Conservation (phyloP, 176 grass and related monocot species). For the Rhynchospora pubera region DNA sequence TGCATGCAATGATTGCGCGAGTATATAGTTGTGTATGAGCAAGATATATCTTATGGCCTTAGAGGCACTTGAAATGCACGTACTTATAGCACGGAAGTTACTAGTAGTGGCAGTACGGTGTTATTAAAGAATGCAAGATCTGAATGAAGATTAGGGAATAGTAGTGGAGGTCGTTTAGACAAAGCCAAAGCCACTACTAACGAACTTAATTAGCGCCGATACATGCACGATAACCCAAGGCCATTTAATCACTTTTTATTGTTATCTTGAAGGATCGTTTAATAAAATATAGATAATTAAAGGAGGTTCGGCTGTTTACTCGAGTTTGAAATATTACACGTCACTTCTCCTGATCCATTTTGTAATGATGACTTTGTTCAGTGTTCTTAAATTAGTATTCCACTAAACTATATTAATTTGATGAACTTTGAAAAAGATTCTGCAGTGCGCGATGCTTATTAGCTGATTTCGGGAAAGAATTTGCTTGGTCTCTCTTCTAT, state of each 20-base stretch:
- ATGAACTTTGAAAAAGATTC: not conserved
- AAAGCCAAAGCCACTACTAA: not conserved
- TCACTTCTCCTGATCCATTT: not conserved
- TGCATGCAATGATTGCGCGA: not conserved
- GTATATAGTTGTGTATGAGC: not conserved
- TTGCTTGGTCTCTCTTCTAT: not conserved
- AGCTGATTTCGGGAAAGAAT: not conserved
- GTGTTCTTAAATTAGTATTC: not conserved
- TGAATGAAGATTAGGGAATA: not conserved
- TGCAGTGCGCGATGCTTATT: not conserved
- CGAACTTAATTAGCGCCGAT: not conserved
- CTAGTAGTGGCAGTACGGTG: not conserved
- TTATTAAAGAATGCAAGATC: not conserved
- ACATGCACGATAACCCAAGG: not conserved
- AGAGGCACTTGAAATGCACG: no score
- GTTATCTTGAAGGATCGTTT: not conserved
- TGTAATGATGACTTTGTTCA: not conserved
- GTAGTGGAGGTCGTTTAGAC: slow-evolving; percentile 20
- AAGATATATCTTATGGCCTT: not conserved
- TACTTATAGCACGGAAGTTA: slow-evolving; percentile 8
- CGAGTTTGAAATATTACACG: not conserved
- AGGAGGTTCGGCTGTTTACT: not conserved
- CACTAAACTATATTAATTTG: not conserved
- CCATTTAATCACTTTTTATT: not conserved
- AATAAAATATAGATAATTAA: not conserved